Evolutionary conservation across 2,329 filamentous ascomycete species (phyloP).

Genomic region (Alternaria arborescens): DNA sequence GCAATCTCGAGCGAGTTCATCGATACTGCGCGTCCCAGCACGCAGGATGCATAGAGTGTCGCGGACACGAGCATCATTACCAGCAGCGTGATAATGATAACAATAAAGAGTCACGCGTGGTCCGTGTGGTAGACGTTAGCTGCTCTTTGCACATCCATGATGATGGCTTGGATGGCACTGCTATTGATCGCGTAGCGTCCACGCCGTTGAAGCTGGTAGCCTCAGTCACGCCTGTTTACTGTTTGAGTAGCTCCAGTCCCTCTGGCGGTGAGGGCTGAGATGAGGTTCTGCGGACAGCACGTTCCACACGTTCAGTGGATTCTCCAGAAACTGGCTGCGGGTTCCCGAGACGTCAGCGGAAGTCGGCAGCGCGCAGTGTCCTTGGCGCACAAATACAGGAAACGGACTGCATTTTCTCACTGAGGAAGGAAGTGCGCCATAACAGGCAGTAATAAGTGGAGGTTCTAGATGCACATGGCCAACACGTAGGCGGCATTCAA

Average conservation of each 20-base stretch:
- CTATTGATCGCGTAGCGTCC: too few species aligned
- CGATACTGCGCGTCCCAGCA: too few species aligned
- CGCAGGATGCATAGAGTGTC: too few species aligned
- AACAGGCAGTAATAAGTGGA: neutral
- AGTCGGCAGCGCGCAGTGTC: neutral
- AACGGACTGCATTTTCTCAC: neutral
- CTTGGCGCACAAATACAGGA: neutral
- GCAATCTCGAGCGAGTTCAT: too few species aligned
- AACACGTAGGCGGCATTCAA: neutral
- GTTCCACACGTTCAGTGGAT: neutral
- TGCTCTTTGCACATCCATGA: too few species aligned
- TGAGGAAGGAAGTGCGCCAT: neutral
- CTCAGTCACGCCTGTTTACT: neutral
- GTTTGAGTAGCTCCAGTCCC: neutral
- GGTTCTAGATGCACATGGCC: slow-evolving; percentile 3
- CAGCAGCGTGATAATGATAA: too few species aligned
- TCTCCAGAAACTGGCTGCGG: neutral
- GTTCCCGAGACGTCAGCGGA: neutral
- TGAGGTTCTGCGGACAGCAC: slow-evolving; percentile 2
- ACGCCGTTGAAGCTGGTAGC: too few species aligned
- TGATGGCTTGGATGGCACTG: too few species aligned
- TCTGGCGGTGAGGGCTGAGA: neutral
- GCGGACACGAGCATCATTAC: too few species aligned
- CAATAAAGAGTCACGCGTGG: too few species aligned
- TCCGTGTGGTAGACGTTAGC: too few species aligned